phyloP scores from a whole-genome alignment of 139 green algal genomes.

The Coccomyxa sp. region DNA sequence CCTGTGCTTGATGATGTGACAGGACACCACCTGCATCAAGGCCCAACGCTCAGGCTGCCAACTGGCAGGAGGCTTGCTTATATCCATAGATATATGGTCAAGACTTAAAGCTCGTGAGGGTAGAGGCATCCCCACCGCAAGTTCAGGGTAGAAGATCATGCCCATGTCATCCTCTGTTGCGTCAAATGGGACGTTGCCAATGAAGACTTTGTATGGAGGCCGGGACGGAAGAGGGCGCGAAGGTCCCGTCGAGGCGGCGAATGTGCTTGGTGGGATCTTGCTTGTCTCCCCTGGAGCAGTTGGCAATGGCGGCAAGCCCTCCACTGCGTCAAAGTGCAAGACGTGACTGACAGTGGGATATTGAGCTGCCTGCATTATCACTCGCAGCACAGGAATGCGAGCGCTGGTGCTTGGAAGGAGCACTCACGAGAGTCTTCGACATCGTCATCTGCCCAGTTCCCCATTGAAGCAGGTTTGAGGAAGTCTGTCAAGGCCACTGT shows the following conservation, averaged over 20 bases:
- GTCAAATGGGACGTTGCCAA: slow-evolving; percentile 47
- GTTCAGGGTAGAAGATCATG: slow-evolving; percentile 15
- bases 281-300: slow-evolving; percentile 1
- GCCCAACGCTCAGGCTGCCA: not conserved
- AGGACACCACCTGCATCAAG: slow-evolving; percentile 29
- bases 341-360: not conserved
- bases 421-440: not conserved
- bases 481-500: slow-evolving; percentile 16
- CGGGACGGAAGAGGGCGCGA: slow-evolving; percentile 19
- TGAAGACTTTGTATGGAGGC: slow-evolving; percentile 44
- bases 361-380: not conserved
- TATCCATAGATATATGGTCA: too few species aligned
- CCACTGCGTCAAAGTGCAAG: not conserved
- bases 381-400: not conserved
- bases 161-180: slow-evolving; percentile 2
- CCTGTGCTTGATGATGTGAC: slow-evolving; percentile 37
- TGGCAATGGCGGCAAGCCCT: not conserved
- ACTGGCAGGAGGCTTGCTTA: too few species aligned
- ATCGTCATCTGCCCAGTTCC: slow-evolving; percentile 18
- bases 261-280: too few species aligned
- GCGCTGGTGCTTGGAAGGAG: not conserved
- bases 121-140: not conserved
- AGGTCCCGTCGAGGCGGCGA: not conserved
- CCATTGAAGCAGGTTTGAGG: slow-evolving; percentile 11
- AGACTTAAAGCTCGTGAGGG: not conserved